Conservation (phyloP, 345 rosid species). For the Triadica sebifera region DNA sequence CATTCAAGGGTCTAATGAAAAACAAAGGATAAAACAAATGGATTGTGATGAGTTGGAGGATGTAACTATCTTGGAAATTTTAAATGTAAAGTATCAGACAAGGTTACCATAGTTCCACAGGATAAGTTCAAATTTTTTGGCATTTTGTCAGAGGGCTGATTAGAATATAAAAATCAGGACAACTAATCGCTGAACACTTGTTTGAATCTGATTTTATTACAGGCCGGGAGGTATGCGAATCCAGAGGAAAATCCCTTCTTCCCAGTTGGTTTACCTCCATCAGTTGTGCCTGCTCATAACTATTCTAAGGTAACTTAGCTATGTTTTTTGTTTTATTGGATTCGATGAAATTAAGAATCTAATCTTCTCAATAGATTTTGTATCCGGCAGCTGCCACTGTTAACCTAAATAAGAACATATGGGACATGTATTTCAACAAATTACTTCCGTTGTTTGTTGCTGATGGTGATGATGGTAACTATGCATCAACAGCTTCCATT, state of each 20-base stretch:
- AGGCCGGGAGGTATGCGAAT: conserved; percentile 76
- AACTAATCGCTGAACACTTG: background rate
- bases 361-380: conserved; percentile 43
- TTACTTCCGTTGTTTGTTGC: conserved; percentile 67
- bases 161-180: background rate
- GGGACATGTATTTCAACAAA: conserved; percentile 63
- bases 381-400: conserved; percentile 56
- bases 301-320: conserved; percentile 48
- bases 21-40: background rate
- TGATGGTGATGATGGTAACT: conserved; percentile 78
- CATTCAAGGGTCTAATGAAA: too few relatives aligned
- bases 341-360: conserved; percentile 11
- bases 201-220: conserved; percentile 16
- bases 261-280: conserved; percentile 51
- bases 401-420: conserved; percentile 59
- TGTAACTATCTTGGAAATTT: background rate
- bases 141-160: background rate
- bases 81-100: background rate
- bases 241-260: conserved; percentile 91
- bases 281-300: conserved; percentile 35
- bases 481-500: conserved; percentile 59
- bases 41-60: background rate
- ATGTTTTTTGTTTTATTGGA: background rate
- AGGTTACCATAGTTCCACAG: background rate
- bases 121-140: conserved; percentile 2